Evolutionary conservation across 2,329 filamentous ascomycete genomes (phyloP), one percentile per base, ranked within the genome.

Genomic region (Dactylellina haptotyla): DNA sequence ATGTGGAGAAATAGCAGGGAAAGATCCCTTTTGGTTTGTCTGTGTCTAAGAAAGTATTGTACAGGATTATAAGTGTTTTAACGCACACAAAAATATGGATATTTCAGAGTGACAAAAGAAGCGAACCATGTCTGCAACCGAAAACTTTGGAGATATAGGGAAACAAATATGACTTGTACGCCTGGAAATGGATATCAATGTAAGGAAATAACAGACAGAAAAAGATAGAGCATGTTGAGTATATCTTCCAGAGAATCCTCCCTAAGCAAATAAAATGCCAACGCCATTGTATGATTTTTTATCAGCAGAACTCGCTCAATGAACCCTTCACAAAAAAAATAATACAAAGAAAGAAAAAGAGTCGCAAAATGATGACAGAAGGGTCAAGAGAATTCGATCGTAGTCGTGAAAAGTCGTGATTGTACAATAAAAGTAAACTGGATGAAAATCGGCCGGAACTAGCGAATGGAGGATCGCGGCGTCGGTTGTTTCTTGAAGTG

Each of bases 231-330:
- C 65, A 28, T 45, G 41, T 46, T 26, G 54, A 66, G 61, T 50
- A 61, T 20, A 56, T 65, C 69, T 73, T 62, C 69, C 69, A 61
- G 69, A 73, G 69, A 59, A 32, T 61, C 46, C 61, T 57, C 61
- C 56, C 46, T 23, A 41, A 20, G 18, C 14, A 34, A 73, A 58
- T 34, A 26, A 65, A 45, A 66, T 56, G 34, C 53, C 61, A 73
- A 73, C 53, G 61, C 61, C 69, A 53, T 39, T 59, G 50, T 65
- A 65, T 73, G 69, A 59, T 37, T 61, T 58, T 54, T 72, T 53
- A 46, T 54, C 41, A 39, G 58, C 34, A 59, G 37, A 66, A 53
- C 51, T 54, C 45, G 51, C 59, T 57, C 50, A 64, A 72, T 59
- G 26, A 59, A 72, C 53, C 51, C 54, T 59, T 73, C 54, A 32